Percentiles rank a stretch among this genome's conserved stretches.
Conservation (phyloP, 1,284 basidiomycete genomes). For the Ganoderma meredithae region DNA sequence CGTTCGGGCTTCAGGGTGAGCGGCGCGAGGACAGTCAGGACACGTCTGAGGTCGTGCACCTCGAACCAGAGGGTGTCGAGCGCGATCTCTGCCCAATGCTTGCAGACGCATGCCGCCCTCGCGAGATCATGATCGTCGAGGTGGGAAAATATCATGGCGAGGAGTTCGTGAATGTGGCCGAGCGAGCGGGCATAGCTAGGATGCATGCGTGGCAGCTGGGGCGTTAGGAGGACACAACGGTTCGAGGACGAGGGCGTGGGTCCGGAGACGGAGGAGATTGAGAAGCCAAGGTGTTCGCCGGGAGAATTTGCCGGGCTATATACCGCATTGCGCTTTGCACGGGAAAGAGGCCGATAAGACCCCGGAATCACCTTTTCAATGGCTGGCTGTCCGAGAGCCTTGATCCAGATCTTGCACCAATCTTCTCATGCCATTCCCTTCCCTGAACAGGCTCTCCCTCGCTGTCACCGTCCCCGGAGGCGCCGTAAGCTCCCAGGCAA, state of each 20-base stretch:
- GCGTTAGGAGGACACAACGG: not conserved
- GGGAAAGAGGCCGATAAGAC: conserved; percentile 35
- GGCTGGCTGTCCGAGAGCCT: conserved; percentile 14
- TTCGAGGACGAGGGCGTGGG: conserved; percentile 1
- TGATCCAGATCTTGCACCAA: conserved; percentile 28
- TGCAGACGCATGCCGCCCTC: conserved; percentile 36
- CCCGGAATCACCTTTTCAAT: conserved; percentile 30
- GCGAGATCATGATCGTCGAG: conserved; percentile 38
- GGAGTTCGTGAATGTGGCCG: conserved; percentile 38
- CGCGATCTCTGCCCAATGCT: conserved; percentile 40
- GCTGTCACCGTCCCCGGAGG: not conserved
- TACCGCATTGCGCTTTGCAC: conserved; percentile 29
- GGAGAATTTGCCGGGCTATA: conserved; percentile 34
- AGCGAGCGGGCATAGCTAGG: conserved; percentile 16
- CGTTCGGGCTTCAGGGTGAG: conserved; percentile 37
- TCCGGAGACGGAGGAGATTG: conserved; percentile 17
- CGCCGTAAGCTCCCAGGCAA: conserved; percentile 1
- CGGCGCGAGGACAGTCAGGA: conserved; percentile 57
- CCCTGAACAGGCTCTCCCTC: conserved; percentile 7
- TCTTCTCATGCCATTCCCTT: conserved; percentile 25
- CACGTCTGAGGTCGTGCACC: conserved; percentile 46
- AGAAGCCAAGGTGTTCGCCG: conserved; percentile 20
- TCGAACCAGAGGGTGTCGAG: conserved; percentile 40
- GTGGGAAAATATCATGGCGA: conserved; percentile 38
- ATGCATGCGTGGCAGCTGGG: conserved; percentile 19